Base-by-base conservation (phyloP, 768 basidiomycete genomes). In the Amanita polypyramis region DNA sequence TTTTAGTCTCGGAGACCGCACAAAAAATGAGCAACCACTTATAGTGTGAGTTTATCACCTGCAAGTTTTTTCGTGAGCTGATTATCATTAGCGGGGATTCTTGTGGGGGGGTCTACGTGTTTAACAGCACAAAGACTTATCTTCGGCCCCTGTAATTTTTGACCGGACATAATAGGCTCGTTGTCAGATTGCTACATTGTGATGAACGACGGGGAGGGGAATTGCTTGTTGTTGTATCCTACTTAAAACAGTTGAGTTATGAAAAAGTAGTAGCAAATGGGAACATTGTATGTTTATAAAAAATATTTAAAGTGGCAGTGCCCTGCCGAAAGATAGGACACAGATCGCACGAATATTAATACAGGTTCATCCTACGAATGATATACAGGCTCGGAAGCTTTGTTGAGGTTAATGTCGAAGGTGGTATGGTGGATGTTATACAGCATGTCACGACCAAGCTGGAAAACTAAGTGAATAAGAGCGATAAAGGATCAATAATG, bases 1-100 rank as follows among this genome's bases (percentile, higher is more conserved):
- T 50, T 84, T 85, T 57, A 69, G 73, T 1, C 51, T 83, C 11
- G 84, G 84, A 4, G 74, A 84, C 54, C 60, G 63, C 6, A 72
- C 61, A 46, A 61, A 64, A 23, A 71, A 70, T 2, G 79, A 85
- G 54, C 64, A 75, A 49, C 66, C 74, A 5, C 64, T 87, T 1
- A 64, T 87, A 47, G 71, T 83, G 83, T 86, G 60, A 54, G 71
- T 70, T 54, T 47, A 53, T 25, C 34, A 23, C 41, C 4, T 41
- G 10, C 20, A 21, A 25, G 34, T 42, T 49, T 30, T 29, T 12
- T 35, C 11, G 19, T 15, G 6, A 35, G 44, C 15, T 29, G 30
- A 38, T 9, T 15, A 34, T 15, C 9, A 36, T 37, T 20, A 50
- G 49, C 19, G 49, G 49, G 2, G 49, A 50, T 50, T 17, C 4